Conservation (phyloP, 768 basidiomycete species). For the Calocera cornea region DNA sequence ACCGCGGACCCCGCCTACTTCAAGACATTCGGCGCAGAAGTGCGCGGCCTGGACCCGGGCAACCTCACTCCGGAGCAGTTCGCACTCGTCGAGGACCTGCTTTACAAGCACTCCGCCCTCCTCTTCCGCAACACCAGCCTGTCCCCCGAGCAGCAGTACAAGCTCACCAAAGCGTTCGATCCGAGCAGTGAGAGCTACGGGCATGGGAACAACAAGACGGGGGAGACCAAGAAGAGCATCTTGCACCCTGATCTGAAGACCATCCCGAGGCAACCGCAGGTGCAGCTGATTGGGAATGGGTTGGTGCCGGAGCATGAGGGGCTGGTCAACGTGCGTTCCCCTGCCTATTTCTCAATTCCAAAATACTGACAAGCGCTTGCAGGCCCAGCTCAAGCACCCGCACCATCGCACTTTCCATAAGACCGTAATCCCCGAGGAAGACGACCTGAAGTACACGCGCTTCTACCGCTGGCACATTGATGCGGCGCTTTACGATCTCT, state of each 20-base stretch:
- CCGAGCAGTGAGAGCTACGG: constrained; percentile 52
- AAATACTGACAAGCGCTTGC: background rate
- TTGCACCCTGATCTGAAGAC: constrained; percentile 84
- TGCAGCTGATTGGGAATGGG: constrained; percentile 87
- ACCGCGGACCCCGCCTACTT: constrained; percentile 57
- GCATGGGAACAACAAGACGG: constrained; percentile 80
- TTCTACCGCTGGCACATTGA: constrained; percentile 93
- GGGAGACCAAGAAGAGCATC: constrained; percentile 58
- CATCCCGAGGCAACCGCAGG: constrained; percentile 75
- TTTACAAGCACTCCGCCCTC: constrained; percentile 69
- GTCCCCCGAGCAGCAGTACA: constrained; percentile 72
- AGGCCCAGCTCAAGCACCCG: constrained; percentile 70
- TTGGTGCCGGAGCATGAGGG: constrained; percentile 69
- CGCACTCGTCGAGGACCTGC: constrained; percentile 48
- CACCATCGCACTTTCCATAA: constrained; percentile 81
- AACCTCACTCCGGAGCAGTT: constrained; percentile 47
- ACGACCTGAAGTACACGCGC: constrained; percentile 59
- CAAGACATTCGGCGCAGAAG: constrained; percentile 58
- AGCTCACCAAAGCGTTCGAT: constrained; percentile 78
- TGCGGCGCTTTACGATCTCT: constrained; percentile 64
- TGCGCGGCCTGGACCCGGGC: constrained; percentile 58
- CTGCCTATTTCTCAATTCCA: background rate
- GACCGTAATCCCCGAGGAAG: constrained; percentile 54
- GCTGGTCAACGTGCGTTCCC: constrained; percentile 36
- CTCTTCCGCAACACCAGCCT: constrained; percentile 59